A percentile compares a stretch with the other conserved stretches of the same genome.
Evolutionary conservation across 2,329 filamentous ascomycete genomes (phyloP).

Genomic region (Colletotrichum karsti): DNA sequence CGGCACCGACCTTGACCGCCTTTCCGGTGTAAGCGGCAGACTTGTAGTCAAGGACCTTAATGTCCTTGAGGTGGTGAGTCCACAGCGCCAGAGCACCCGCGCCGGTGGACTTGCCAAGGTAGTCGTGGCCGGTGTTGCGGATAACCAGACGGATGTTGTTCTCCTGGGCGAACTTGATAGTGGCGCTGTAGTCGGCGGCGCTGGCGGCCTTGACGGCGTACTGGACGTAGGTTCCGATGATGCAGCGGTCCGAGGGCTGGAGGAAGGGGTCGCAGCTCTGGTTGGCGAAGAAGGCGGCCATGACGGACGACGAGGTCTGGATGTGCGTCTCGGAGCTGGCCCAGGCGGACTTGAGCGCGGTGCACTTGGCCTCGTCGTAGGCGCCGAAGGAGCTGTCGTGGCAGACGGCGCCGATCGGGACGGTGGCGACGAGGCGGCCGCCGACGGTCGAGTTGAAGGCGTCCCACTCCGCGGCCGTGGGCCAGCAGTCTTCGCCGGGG

Average conservation of each 20-base stretch:
- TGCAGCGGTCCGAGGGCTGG: constrained; percentile 3
- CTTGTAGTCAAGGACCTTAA: constrained; percentile 32
- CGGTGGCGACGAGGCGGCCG: constrained; percentile 58
- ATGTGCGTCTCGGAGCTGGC: constrained; percentile 51
- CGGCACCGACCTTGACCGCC: constrained; percentile 58
- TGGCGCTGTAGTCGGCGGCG: constrained; percentile 20
- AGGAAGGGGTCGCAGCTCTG: constrained; percentile 49
- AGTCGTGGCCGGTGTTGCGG: constrained; percentile 43
- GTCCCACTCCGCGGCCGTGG: constrained; percentile 51
- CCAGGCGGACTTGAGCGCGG: constrained; percentile 52
- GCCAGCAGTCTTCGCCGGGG: constrained; percentile 63
- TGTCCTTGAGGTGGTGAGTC: constrained; percentile 52
- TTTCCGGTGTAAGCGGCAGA: constrained; percentile 52
- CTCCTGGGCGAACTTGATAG: constrained; percentile 43
- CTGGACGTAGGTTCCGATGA: constrained; percentile 24
- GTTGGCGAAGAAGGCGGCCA: constrained; percentile 49
- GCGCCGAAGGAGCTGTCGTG: constrained; percentile 58
- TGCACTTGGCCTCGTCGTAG: constrained; percentile 56
- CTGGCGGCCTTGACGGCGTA: constrained; percentile 25
- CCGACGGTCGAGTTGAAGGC: constrained; percentile 58
- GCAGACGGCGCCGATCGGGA: constrained; percentile 59
- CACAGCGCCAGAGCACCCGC: constrained; percentile 45
- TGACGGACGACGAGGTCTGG: constrained; percentile 46
- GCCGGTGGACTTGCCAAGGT: constrained; percentile 46
- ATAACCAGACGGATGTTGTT: constrained; percentile 52